Percentiles rank a stretch among this genome's conserved stretches.
Conservation (phyloP, 495 filamentous ascomycete species). For the Neurospora sp. region DNA sequence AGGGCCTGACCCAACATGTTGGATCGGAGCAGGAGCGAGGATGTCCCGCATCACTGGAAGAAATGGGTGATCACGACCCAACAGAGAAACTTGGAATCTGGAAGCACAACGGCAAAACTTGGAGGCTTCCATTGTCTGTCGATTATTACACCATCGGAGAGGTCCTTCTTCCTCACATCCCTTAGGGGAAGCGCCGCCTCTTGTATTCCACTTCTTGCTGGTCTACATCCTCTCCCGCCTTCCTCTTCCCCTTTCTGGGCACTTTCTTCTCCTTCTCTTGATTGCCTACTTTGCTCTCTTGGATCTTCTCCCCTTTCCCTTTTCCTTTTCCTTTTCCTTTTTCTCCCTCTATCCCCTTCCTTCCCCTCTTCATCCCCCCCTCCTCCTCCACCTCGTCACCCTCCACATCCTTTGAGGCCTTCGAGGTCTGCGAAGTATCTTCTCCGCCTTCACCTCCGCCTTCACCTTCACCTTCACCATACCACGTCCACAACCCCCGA, state of each 20-base stretch:
- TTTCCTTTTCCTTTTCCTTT: too few species aligned
- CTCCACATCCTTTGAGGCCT: too few species aligned
- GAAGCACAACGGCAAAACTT: background rate
- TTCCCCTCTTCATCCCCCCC: background rate
- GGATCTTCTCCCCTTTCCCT: too few species aligned
- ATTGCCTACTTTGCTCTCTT: too few species aligned
- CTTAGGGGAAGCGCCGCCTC: background rate
- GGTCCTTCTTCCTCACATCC: too few species aligned
- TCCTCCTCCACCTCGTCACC: background rate
- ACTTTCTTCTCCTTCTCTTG: background rate
- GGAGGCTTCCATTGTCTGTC: background rate
- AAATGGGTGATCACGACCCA: background rate
- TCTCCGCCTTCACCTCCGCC: background rate
- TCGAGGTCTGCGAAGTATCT: too few species aligned
- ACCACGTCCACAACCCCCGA: background rate
- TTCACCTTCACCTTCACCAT: background rate
- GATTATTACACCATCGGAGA: too few species aligned
- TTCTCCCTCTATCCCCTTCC: too few species aligned
- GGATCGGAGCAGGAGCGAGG: background rate
- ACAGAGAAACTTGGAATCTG: background rate
- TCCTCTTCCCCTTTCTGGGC: background rate
- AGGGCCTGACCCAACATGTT: background rate
- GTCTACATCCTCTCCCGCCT: background rate
- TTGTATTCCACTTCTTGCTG: background rate
- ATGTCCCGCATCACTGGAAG: background rate